Percentiles rank a stretch among this genome's conserved stretches.
Conservation (phyloP, 2,329 filamentous ascomycete genomes). For the Colletotrichum graminicola region DNA sequence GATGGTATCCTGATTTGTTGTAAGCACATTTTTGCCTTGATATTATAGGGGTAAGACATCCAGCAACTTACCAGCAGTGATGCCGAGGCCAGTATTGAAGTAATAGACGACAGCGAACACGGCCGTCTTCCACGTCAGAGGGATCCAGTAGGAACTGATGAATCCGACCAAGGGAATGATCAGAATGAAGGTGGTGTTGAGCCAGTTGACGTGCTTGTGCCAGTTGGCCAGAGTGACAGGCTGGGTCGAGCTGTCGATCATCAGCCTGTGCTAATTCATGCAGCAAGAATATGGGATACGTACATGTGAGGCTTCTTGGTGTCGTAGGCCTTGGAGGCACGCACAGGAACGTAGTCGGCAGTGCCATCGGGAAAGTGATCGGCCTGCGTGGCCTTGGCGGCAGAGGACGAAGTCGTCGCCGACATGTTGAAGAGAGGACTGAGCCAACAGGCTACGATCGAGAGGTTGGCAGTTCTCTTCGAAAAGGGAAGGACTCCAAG, state of each 20-base stretch:
- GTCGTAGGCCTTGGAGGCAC: constrained; percentile 60
- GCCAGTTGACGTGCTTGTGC: constrained; percentile 95
- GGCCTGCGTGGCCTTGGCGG: constrained; percentile 54
- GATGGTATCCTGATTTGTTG: constrained; percentile 59
- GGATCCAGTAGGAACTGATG: constrained; percentile 82
- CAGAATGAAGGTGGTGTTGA: constrained; percentile 86
- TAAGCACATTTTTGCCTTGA: not conserved
- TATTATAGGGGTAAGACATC: constrained; percentile 8
- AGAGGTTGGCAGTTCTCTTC: constrained; percentile 5
- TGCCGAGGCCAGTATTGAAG: constrained; percentile 85
- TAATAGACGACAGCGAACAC: constrained; percentile 83
- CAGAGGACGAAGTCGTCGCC: constrained; percentile 51
- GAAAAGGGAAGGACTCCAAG: constrained; percentile 16
- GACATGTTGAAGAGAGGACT: constrained; percentile 26
- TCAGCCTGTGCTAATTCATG: not conserved
- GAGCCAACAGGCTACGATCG: constrained; percentile 16
- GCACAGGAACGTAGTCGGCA: constrained; percentile 66
- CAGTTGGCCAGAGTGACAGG: constrained; percentile 86
- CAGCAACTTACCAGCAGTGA: constrained; percentile 74
- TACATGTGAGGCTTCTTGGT: constrained; percentile 81
- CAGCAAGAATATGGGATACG: not conserved
- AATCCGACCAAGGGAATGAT: constrained; percentile 81
- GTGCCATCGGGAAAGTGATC: constrained; percentile 65
- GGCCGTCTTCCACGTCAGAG: constrained; percentile 77
- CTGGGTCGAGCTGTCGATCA: constrained; percentile 68